Base-by-base conservation (phyloP, 352 stramenopile genomes). In the Phytophthora citrophthora region DNA sequence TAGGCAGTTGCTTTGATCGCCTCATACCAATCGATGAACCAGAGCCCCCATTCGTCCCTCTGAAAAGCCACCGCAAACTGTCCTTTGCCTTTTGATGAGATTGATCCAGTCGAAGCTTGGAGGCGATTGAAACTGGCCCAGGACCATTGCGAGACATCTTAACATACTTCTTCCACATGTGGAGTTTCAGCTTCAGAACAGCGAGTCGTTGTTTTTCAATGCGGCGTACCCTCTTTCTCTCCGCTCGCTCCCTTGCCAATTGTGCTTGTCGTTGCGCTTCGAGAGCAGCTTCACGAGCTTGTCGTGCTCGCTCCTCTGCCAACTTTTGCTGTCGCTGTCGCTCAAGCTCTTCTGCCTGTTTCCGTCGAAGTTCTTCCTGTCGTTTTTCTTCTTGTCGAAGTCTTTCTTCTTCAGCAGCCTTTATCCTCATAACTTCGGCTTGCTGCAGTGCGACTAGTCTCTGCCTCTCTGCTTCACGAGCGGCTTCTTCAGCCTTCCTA, bases 81-180 rank as follows among this genome's bases (percentile, higher is more conserved):
- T 73, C 71, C 62, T 71, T 85, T 36, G 78, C 73, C 58, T 71
- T 79, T 60, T 74, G 68, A 56, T 82, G 74, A 56, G 64, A 43
- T 51, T 54, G 47, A 13, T 56, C 48, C 20, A 69, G 66, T 58
- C 40, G 70, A 65, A 78, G 57, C n/a, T 73, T 78, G 4, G 66
- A 51, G 40, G 69, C 58, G 38, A 91, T 69, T 18, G 65, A 65
- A 29, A 90, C 61, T 27, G 74, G 75, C 0, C 68, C 64, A 45
- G 72, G 63, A 18, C 74, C 51, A 15, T 76, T 56, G 46, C 84
- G 84, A 20, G 79, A 84, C 8, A 55, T 58, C n/a, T 64, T 56
- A n/a, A 79, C 69, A 64, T 89, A 93, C 38, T 84, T 88, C 41
- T 71, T 82, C 86, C 86, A 94, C 31, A 74, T 38, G 15, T 81